A percentile compares a stretch with the other conserved stretches of the same genome.
phyloP scores from a whole-genome alignment of 257 asterid species.

The Petunia secreta region DNA sequence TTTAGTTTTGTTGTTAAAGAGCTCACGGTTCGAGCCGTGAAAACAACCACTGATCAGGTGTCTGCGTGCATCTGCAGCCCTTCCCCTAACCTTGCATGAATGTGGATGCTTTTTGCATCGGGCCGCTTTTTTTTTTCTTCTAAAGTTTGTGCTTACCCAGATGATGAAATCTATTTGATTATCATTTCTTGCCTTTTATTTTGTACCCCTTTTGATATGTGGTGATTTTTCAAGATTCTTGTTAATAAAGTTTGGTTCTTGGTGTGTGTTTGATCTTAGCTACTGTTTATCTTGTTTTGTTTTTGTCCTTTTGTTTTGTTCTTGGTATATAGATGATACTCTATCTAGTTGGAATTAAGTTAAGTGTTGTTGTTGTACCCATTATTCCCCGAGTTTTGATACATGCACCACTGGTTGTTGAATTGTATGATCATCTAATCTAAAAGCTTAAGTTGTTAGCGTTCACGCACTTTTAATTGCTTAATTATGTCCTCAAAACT shows the following conservation, averaged over 20 bases:
- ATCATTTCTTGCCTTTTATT: neutral
- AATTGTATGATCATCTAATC: too few species aligned
- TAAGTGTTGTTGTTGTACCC: neutral
- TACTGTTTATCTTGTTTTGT: neutral
- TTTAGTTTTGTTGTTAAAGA: neutral
- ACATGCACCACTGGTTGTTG: too few species aligned
- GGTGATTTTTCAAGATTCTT: neutral
- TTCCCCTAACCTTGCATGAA: too few species aligned
- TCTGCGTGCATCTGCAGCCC: too few species aligned
- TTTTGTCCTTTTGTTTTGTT: neutral
- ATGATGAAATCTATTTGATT: constrained; percentile 10
- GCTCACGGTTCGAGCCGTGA: too few species aligned
- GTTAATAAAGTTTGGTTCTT: neutral
- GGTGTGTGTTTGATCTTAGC: neutral
- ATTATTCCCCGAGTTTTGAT: too few species aligned
- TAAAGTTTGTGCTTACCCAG: neutral
- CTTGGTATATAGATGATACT: neutral
- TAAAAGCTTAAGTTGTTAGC: too few species aligned
- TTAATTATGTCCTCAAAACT: too few species aligned
- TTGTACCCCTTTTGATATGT: constrained; percentile 16
- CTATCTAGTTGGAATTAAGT: neutral
- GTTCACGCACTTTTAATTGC: too few species aligned
- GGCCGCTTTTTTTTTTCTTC: too few species aligned
- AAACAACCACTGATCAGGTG: too few species aligned
- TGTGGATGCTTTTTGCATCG: too few species aligned